phyloP scores from a whole-genome alignment of 2,329 filamentous ascomycete genomes.

The Sporothrix inflata region DNA sequence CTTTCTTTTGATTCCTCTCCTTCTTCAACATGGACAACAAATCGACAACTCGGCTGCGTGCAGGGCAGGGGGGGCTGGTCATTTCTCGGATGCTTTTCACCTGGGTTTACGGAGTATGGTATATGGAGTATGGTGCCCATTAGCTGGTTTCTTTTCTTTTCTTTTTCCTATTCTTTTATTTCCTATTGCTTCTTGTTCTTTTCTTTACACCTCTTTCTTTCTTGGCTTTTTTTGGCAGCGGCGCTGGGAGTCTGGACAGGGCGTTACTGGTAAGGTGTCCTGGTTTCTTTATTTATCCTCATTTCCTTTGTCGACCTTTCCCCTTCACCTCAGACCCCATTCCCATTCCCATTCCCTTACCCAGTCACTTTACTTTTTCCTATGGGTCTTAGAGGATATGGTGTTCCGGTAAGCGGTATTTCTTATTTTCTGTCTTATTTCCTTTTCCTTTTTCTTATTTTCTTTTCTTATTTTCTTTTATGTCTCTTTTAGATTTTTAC shows the following conservation, averaged over 20 bases:
- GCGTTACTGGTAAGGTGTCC: neutral
- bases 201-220: neutral
- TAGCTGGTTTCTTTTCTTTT: neutral
- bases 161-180: neutral
- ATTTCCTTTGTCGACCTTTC: neutral
- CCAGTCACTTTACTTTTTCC: neutral
- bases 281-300: neutral
- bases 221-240: slow-evolving; percentile 1
- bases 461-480: neutral
- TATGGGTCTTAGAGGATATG: neutral
- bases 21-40: neutral
- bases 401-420: neutral
- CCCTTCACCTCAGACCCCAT: neutral
- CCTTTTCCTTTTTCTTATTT: neutral
- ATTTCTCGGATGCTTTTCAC: neutral
- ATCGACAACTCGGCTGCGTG: slow-evolving; percentile 1
- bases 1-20: neutral
- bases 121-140: neutral
- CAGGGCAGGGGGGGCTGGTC: neutral
- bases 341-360: neutral
- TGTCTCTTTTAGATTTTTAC: neutral
- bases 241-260: neutral
- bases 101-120: neutral
- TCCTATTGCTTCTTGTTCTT: too few relatives aligned
- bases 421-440: neutral